A percentile compares a stretch with the other conserved stretches of the same genome.
Conservation (phyloP, 805 yeast species). For the Schizosaccharomyces pombe region DNA sequence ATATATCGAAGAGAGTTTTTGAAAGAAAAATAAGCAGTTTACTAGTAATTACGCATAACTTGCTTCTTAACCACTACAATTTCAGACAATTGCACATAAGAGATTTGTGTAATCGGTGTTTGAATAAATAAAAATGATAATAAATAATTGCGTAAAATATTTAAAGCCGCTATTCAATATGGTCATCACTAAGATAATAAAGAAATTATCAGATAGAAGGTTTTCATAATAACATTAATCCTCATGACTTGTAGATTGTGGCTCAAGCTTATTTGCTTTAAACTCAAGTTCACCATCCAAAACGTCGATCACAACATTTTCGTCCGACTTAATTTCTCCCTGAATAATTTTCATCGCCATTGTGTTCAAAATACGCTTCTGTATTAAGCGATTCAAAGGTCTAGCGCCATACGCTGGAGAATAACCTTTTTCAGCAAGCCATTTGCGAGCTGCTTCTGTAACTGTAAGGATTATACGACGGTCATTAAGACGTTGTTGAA, state of each 20-base stretch:
- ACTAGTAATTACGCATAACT: too few species aligned
- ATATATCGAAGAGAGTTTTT: too few species aligned
- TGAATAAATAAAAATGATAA: too few species aligned
- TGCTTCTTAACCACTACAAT: too few species aligned
- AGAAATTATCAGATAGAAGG: too few species aligned
- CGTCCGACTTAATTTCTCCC: slow-evolving; percentile 47
- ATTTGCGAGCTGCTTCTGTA: slow-evolving; percentile 40
- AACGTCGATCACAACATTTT: slow-evolving; percentile 29
- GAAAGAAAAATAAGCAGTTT: too few species aligned
- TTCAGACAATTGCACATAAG: too few species aligned
- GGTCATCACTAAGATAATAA: too few species aligned
- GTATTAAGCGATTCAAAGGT: slow-evolving; percentile 77
- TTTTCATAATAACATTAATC: too few species aligned
- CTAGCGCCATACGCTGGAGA: slow-evolving; percentile 88
- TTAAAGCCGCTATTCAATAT: too few species aligned
- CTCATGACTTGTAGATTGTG: background rate
- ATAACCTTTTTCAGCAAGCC: slow-evolving; percentile 70
- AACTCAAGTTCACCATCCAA: slow-evolving; percentile 19
- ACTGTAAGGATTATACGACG: slow-evolving; percentile 45
- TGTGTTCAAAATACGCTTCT: slow-evolving; percentile 65
- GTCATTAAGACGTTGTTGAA: slow-evolving; percentile 52
- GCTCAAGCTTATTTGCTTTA: background rate
- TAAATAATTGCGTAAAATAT: too few species aligned
- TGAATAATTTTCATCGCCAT: slow-evolving; percentile 57
- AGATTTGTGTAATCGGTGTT: too few species aligned